A percentile compares a stretch with the other conserved stretches of the same genome.
phyloP scores from a whole-genome alignment of 1,284 basidiomycete species.

The Irpex sp. region DNA sequence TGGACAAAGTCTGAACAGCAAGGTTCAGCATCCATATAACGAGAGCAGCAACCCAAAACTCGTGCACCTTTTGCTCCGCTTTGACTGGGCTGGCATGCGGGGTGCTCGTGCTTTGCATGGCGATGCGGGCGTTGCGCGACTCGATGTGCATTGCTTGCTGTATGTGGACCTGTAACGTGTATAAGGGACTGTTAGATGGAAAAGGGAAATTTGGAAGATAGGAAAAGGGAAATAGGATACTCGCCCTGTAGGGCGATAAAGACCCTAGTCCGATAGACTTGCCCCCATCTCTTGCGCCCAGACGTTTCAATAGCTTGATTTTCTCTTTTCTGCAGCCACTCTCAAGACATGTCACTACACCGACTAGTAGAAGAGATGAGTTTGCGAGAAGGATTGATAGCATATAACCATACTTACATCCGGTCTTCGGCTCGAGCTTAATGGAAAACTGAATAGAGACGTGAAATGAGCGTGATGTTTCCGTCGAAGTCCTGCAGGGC shows the following conservation, averaged over 20 bases:
- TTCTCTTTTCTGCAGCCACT: constrained; percentile 33
- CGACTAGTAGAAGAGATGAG: constrained; percentile 28
- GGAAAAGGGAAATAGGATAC: constrained; percentile 7
- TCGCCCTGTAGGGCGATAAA: constrained; percentile 41
- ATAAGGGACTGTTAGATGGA: background rate
- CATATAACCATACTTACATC: constrained; percentile 34
- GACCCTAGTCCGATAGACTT: constrained; percentile 40
- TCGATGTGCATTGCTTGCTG: constrained; percentile 24
- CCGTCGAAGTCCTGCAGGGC: background rate
- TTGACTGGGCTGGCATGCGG: background rate
- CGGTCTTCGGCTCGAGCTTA: constrained; percentile 31
- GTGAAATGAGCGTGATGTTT: too few relatives aligned
- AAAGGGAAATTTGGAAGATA: background rate
- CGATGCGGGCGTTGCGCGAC: constrained; percentile 21
- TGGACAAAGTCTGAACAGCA: too few relatives aligned
- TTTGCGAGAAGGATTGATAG: too few relatives aligned
- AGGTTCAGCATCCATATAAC: too few relatives aligned
- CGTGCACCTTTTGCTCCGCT: background rate
- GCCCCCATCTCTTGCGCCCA: constrained; percentile 35
- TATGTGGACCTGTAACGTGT: constrained; percentile 9
- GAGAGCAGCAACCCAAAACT: too few relatives aligned
- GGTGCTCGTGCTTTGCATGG: constrained; percentile 15
- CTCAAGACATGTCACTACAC: constrained; percentile 41
- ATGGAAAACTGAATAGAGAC: constrained; percentile 32
- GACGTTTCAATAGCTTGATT: constrained; percentile 31